Base-by-base conservation (phyloP, 495 filamentous ascomycete genomes). In the Amphirosellinia nigrospora region DNA sequence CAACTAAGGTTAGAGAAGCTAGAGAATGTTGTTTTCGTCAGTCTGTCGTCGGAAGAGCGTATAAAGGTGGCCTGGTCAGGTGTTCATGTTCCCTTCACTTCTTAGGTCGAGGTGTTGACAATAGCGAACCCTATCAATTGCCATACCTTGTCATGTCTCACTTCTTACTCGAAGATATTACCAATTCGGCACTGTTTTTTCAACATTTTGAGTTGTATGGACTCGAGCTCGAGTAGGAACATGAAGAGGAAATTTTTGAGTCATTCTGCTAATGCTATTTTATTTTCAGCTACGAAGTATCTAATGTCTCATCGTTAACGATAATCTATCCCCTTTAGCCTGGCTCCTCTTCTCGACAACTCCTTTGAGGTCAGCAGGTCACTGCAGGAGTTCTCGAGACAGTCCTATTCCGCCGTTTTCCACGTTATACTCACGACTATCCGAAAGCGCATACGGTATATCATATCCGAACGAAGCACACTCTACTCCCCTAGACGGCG, bases 301-400 rank as follows among this genome's bases (percentile, higher is more conserved):
- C 69, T 66, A 71, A 66, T 66, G 39, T 41, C 62, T 23, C 63
- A 15, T 50, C 69, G 32, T 70, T 78, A 74, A 39, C 73, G 71
- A 74, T 76, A 76, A 76, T 76, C 71, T 58, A 70, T 78, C 75
- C 73, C 52, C 72, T 73, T 68, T 72, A 67, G 73, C 75, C 76
- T 76, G 76, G 72, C 75, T 77, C 71, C 76, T 66, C 69, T 64
- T 82, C 81, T 83, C 81, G 80, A 82, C 72, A 73, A 79, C 88
- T 92, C 88, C 90, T 91, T 91, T 91, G 90, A 95, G 93, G 92
- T 91, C 92, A 94, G 93, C 92, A 88, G 91, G 92, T 81, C 86
- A 88, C 93, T 94, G 92, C 93, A 93, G 92, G 90, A 94, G 91
- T 77, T 79, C 79, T 86, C 79, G 80, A 82, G 78, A 80, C 71